A percentile compares a stretch with the other conserved stretches of the same genome.
phyloP scores from a whole-genome alignment of 768 basidiomycete genomes.

The Dioszegia hungarica region DNA sequence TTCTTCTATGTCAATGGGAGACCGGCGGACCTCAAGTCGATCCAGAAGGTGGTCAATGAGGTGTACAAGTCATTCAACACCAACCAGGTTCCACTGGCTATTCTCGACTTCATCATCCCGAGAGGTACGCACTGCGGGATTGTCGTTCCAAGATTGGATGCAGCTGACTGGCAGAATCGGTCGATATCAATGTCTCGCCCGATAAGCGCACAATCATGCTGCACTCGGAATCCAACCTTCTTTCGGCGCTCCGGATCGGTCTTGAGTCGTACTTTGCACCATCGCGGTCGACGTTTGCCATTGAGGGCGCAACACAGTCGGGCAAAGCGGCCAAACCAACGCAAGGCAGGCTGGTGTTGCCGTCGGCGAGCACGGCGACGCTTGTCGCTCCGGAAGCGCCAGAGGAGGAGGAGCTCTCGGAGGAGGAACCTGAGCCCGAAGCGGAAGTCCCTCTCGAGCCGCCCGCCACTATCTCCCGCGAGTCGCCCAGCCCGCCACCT shows the following conservation, averaged over 20 bases:
- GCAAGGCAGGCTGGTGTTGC: background rate
- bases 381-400: background rate
- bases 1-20: constrained; percentile 90
- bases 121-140: constrained; percentile 57
- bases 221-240: constrained; percentile 75
- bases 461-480: background rate
- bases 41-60: constrained; percentile 88
- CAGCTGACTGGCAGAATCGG: constrained; percentile 39
- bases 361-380: background rate
- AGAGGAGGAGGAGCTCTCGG: background rate
- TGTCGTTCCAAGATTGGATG: too few species aligned
- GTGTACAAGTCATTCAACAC: constrained; percentile 78
- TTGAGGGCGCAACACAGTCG: constrained; percentile 49
- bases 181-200: constrained; percentile 89
- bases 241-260: constrained; percentile 66
- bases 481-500: background rate
- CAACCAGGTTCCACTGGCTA: constrained; percentile 70
- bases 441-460: background rate
- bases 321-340: constrained; percentile 11
- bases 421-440: background rate
- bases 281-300: constrained; percentile 67
- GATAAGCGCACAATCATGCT: constrained; percentile 94
- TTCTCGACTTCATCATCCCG: constrained; percentile 78
- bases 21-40: constrained; percentile 75
- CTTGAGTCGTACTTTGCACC: constrained; percentile 67